phyloP scores from a whole-genome alignment of 768 basidiomycete species.

The Lactarius vividus region DNA sequence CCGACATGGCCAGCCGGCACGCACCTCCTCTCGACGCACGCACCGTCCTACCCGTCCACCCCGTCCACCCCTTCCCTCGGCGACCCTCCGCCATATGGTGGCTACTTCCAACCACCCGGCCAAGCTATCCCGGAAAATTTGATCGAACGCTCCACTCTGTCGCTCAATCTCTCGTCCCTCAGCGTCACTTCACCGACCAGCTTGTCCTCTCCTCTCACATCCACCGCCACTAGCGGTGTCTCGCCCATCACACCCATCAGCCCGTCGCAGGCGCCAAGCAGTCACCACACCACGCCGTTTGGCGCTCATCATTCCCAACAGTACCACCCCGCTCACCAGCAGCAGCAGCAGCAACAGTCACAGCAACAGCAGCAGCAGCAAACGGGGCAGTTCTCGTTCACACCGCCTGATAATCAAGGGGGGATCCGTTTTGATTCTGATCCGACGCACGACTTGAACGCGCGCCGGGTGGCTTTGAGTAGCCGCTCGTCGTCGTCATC shows the following conservation, averaged over 20 bases:
- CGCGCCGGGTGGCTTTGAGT: constrained; percentile 39
- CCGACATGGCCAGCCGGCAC: constrained; percentile 29
- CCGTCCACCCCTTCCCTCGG: constrained; percentile 26
- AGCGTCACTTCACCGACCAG: constrained; percentile 65
- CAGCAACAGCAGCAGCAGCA: constrained; percentile 41
- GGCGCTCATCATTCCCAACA: constrained; percentile 43
- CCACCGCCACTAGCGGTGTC: constrained; percentile 36
- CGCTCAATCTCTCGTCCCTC: constrained; percentile 66
- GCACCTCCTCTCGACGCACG: constrained; percentile 29
- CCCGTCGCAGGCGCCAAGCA: constrained; percentile 45
- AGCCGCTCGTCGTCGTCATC: constrained; percentile 46
- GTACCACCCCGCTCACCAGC: constrained; percentile 31
- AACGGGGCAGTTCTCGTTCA: constrained; percentile 49
- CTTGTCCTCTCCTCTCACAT: constrained; percentile 47
- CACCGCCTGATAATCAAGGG: constrained; percentile 35
- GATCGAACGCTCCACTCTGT: constrained; percentile 42
- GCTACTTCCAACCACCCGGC: constrained; percentile 27
- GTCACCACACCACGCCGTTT: constrained; percentile 40
- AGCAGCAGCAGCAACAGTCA: constrained; percentile 30
- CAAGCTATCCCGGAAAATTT: constrained; percentile 30
- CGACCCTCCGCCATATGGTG: constrained; percentile 28
- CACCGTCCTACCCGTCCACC: constrained; percentile 24
- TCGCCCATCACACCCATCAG: constrained; percentile 58
- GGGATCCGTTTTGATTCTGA: constrained; percentile 36
- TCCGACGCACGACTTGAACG: constrained; percentile 32